phyloP scores from a whole-genome alignment of 2,329 filamentous ascomycete genomes.

The Ophiobolus disseminans region DNA sequence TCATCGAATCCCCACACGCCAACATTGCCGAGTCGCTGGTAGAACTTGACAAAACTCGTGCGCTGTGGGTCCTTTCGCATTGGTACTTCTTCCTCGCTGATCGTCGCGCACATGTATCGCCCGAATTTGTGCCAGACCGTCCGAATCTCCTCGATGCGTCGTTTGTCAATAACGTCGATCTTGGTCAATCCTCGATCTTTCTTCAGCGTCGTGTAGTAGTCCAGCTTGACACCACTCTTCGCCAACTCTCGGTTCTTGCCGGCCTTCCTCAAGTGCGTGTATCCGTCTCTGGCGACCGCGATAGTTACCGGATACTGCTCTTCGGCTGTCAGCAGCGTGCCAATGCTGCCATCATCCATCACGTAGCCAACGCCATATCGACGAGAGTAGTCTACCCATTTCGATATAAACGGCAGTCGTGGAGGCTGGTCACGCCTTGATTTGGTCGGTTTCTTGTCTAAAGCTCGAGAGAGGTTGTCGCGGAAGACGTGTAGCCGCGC shows the following conservation, averaged over 20 bases:
- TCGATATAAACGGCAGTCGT: constrained; percentile 66
- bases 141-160: constrained; percentile 62
- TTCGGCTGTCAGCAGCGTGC: constrained; percentile 65
- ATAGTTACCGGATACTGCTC: constrained; percentile 68
- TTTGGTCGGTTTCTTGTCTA: constrained; percentile 48
- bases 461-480: constrained; percentile 54
- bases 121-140: constrained; percentile 73
- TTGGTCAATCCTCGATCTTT: constrained; percentile 68
- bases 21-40: constrained; percentile 80
- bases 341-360: constrained; percentile 80
- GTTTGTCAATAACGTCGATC: constrained; percentile 67
- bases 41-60: constrained; percentile 73
- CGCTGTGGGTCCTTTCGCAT: constrained; percentile 53
- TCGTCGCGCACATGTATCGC: constrained; percentile 66
- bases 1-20: constrained; percentile 83
- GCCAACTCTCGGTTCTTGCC: constrained; percentile 62
- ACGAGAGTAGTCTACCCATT: constrained; percentile 90
- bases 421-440: constrained; percentile 57
- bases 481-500: constrained; percentile 54
- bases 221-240: constrained; percentile 60
- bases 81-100: constrained; percentile 57
- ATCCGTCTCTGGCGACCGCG: constrained; percentile 73
- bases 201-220: constrained; percentile 74
- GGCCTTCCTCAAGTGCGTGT: constrained; percentile 73
- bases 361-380: constrained; percentile 87